phyloP scores from a whole-genome alignment of 805 yeast genomes.

The Myxozyma neotropica region DNA sequence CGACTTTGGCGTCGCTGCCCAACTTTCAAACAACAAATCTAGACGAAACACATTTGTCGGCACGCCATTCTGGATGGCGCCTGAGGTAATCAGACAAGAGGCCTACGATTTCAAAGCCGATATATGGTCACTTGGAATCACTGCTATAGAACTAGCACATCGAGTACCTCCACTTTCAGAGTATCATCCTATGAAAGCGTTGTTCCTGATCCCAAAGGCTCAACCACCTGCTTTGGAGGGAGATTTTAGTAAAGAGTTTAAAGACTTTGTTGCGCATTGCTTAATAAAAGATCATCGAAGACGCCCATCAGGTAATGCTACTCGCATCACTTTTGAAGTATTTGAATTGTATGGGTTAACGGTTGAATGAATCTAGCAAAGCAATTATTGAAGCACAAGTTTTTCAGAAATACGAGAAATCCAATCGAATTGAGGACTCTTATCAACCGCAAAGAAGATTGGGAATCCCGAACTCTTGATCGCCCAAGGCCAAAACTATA shows the following conservation, averaged over 20 bases:
- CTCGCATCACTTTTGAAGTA: too few species aligned
- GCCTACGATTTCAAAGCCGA: conserved; percentile 72
- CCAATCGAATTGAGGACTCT: conserved; percentile 45
- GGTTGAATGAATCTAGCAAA: too few species aligned
- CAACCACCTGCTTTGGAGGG: conserved; percentile 50
- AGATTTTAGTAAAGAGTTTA: conserved; percentile 53
- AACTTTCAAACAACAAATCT: conserved; percentile 58
- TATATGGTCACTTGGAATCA: conserved; percentile 79
- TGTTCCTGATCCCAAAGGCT: conserved; percentile 54
- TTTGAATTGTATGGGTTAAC: too few species aligned
- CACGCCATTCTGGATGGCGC: conserved; percentile 95
- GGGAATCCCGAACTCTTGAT: conserved; percentile 47
- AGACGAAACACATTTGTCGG: conserved; percentile 52
- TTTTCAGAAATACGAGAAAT: conserved; percentile 50
- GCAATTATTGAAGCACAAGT: conserved; percentile 64
- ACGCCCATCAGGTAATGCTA: conserved; percentile 54
- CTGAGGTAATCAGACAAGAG: conserved; percentile 92
- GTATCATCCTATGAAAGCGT: conserved; percentile 58
- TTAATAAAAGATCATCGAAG: conserved; percentile 67
- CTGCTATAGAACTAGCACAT: conserved; percentile 69
- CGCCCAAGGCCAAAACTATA: conserved; percentile 38
- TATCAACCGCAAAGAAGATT: conserved; percentile 49
- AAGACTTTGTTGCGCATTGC: conserved; percentile 70
- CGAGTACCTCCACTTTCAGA: conserved; percentile 72
- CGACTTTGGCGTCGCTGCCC: conserved; percentile 95